Evolutionary conservation across 1,284 basidiomycete genomes (phyloP), one percentile per base, ranked within the genome.

Genomic region (Rhizoctonia solani): DNA sequence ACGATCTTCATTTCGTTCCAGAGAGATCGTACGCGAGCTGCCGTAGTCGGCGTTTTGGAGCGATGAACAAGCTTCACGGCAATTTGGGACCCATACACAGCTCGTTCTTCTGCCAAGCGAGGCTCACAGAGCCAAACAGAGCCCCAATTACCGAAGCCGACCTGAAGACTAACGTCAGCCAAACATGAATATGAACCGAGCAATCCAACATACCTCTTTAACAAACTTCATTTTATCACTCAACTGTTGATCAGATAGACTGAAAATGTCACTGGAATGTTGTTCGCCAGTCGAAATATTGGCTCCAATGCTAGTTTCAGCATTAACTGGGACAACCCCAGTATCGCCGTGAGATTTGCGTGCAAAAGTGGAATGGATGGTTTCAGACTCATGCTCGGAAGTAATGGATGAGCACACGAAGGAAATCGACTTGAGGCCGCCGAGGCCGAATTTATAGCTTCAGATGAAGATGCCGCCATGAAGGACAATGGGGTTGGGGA

Each of bases 1-100:
- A 95, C 87, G 71, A 95, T 89, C 82, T 94, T 94, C 92, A 95
- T 94, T 80, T 95, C 93, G 74, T 93, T 93, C 92, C 91, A 95
- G 89, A 95, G 80, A 58, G 93, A 93, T 72, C 87, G 82, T 65
- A 97, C 89, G 66, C 94, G 85, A 23, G 93, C 92, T 13, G 91
- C 89, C 0, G 92, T 93, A 2, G 91, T 92, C 2, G 87, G 80
- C 19, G 85, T 85, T 77, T 89, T 89, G 69, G 85, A 86, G 8
- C 77, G 74, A 74, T 94, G 90, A 0, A 97, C 94, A 44, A 97
- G 83, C 79, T 97, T 97, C 72, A 94, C 87, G 1, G 94, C 93
- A 27, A 95, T 84, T 73, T 87, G 69, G 44, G 47, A 69, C 66
- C 73, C 74, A 73, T 9, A 74, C 68, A 13, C 54, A 65, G 42